These are phyloP conservation scores for Cryptococcus sp. DNA, from an alignment of 1,284 basidiomycete genomes.

Conservation along the genomic window DNA sequence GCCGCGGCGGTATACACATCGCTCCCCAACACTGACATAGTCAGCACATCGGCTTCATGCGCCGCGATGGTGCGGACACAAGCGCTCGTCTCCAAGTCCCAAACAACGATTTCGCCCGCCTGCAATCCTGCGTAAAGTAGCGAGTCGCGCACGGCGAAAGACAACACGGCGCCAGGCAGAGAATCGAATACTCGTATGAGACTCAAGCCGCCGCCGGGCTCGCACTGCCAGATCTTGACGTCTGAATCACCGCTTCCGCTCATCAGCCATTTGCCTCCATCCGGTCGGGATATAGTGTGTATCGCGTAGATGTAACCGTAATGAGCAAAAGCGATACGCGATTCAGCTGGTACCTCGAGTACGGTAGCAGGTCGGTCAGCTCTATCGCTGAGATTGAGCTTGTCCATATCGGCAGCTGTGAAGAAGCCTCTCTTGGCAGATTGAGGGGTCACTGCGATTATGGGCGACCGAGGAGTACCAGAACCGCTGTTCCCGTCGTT, in stretches of 20 bases:
- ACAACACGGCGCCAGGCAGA: slow-evolving; percentile 63
- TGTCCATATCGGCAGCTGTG: slow-evolving; percentile 22
- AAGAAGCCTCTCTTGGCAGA: slow-evolving; percentile 15
- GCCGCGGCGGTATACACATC: slow-evolving; percentile 83
- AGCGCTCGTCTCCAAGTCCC: slow-evolving; percentile 86
- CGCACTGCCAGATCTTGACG: slow-evolving; percentile 84
- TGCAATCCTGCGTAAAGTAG: slow-evolving; percentile 91
- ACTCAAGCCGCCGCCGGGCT: slow-evolving; percentile 39
- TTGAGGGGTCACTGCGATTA: slow-evolving; percentile 8
- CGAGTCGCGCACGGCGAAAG: slow-evolving; percentile 71
- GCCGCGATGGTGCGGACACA: slow-evolving; percentile 82
- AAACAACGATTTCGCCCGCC: slow-evolving; percentile 87
- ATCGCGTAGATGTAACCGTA: slow-evolving; percentile 94
- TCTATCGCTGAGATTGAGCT: slow-evolving; percentile 10
- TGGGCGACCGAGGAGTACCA: slow-evolving; percentile 32
- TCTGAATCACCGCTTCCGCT: slow-evolving; percentile 87
- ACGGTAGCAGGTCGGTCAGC: slow-evolving; percentile 32
- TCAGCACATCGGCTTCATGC: slow-evolving; percentile 80
- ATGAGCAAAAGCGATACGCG: slow-evolving; percentile 83
- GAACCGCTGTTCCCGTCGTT: slow-evolving; percentile 26
- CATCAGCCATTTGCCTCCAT: slow-evolving; percentile 62
- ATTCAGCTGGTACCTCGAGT: slow-evolving; percentile 63
- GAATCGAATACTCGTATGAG: slow-evolving; percentile 35
- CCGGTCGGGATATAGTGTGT: slow-evolving; percentile 56
- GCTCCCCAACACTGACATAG: slow-evolving; percentile 70